Conservation (phyloP, 345 rosid genomes). For the Turritis glabra region DNA sequence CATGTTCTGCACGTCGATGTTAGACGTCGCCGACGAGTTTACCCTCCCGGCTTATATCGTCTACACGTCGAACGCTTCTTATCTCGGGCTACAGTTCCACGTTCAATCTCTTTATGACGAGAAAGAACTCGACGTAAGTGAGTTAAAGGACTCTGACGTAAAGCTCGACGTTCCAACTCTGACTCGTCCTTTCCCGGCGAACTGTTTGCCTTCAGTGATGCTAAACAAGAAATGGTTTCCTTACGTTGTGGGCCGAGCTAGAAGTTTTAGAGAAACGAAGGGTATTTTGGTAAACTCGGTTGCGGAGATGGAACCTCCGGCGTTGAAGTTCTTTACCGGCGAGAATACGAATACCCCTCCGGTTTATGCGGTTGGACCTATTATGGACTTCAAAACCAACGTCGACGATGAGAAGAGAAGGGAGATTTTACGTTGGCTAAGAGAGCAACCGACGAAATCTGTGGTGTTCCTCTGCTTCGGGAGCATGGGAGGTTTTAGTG, state of each 20-base stretch:
- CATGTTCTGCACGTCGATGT: constrained; percentile 53
- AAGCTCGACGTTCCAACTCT: constrained; percentile 41
- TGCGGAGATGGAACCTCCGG: constrained; percentile 43
- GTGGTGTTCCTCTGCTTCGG: constrained; percentile 72
- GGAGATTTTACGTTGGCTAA: constrained; percentile 51
- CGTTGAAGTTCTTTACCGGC: constrained; percentile 22
- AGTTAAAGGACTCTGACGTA: constrained; percentile 29
- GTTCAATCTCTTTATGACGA: constrained; percentile 28
- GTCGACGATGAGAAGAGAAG: background rate
- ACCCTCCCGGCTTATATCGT: constrained; percentile 46
- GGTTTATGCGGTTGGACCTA: constrained; percentile 52
- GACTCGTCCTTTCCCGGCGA: constrained; percentile 37
- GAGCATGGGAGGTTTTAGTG: constrained; percentile 56
- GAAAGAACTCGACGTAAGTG: constrained; percentile 5
- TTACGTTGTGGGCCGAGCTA: background rate
- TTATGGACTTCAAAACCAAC: constrained; percentile 36
- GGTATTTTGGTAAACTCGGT: constrained; percentile 55
- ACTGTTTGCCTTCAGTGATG: constrained; percentile 23
- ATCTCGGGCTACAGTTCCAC: constrained; percentile 35
- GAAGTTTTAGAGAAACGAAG: constrained; percentile 24
- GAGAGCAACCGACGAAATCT: constrained; percentile 46
- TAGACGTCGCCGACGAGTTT: constrained; percentile 48
- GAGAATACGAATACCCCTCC: constrained; percentile 23
- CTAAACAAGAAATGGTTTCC: background rate
- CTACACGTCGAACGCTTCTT: constrained; percentile 42